phyloP scores from a whole-genome alignment of 441 rosid genomes.

The Jatropha multifida region DNA sequence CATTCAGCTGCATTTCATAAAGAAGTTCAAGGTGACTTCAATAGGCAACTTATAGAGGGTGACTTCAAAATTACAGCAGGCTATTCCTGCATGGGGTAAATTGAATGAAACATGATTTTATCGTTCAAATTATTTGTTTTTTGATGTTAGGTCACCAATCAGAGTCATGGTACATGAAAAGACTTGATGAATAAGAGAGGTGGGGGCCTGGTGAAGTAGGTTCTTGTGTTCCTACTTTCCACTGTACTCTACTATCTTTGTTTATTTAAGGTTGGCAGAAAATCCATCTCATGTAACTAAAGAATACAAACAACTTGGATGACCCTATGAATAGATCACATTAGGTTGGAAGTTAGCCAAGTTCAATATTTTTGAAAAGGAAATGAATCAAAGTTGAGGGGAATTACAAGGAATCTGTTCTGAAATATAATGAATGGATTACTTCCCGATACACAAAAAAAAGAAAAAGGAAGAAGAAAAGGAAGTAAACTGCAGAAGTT shows the following conservation, averaged over 20 bases:
- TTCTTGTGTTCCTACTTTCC: neutral
- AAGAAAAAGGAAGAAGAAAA: too few relatives aligned
- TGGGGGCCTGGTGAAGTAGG: neutral
- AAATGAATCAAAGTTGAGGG: neutral
- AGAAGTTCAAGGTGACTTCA: neutral
- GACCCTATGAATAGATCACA: neutral
- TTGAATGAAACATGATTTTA: neutral
- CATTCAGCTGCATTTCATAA: neutral
- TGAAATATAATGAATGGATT: neutral
- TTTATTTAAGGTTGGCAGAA: neutral
- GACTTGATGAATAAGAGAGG: neutral
- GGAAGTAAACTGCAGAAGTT: neutral
- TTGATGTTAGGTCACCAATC: neutral
- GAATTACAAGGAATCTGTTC: neutral
- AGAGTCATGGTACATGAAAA: neutral
- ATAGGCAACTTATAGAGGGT: neutral
- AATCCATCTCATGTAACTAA: neutral
- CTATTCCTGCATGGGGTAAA: neutral
- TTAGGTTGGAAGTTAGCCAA: neutral
- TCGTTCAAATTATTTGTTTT: neutral
- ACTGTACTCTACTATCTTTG: neutral
- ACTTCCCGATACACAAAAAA: too few relatives aligned
- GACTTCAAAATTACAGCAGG: neutral
- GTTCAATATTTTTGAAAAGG: neutral
- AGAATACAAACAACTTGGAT: neutral